Evolutionary conservation across 371 early-diverging fungal species (phyloP), one percentile per base, ranked within the genome.

Genomic region (Circinella minor): DNA sequence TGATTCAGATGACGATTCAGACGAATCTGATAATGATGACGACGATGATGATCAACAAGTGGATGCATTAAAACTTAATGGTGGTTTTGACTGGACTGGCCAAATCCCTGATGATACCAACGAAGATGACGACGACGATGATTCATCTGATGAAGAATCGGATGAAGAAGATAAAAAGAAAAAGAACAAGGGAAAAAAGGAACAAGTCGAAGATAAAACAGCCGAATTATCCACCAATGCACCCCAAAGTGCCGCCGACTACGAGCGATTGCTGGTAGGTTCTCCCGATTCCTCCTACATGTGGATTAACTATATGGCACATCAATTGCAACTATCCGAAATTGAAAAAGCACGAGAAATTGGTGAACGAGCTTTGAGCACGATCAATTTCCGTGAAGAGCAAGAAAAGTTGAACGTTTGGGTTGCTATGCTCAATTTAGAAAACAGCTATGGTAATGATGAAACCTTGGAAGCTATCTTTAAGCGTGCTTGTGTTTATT

Each of bases 271-370:
- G 47, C 70, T 99, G 51, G 84, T 99, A 43, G 95, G 94, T 10
- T 95, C 96, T 36, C 99, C 99, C 74, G 95, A 96, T 85, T 92
- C 93, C 43, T 98, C 98, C 15, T 95, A 89, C 85, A 71, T 98
- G 65, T 99, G 99, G 99, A 94, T 99, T 75, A 95, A 97, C 80
- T 99, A 95, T 77, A 99, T 99, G 98, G 96, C 98, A 5, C 95
- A 93, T 85, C 95, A 95, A 69, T 84, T 97, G 6, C 90, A 96
- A 68, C 80, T 96, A 68, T 92, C 94, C 3, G 96, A 97, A 76
- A 88, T 98, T 51, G 92, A 85, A 34, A 95, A 94, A 72, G 98
- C 98, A 8, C 93, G 98, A 46, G 89, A 89, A 62, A 90, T 98
- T 65, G 98, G 93, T 60, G 94, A 97, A 73, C 91, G 96, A 55